Evolutionary conservation across 768 basidiomycete species (phyloP), one percentile per base, ranked within the genome.

Genomic region (Boletus insuetus): DNA sequence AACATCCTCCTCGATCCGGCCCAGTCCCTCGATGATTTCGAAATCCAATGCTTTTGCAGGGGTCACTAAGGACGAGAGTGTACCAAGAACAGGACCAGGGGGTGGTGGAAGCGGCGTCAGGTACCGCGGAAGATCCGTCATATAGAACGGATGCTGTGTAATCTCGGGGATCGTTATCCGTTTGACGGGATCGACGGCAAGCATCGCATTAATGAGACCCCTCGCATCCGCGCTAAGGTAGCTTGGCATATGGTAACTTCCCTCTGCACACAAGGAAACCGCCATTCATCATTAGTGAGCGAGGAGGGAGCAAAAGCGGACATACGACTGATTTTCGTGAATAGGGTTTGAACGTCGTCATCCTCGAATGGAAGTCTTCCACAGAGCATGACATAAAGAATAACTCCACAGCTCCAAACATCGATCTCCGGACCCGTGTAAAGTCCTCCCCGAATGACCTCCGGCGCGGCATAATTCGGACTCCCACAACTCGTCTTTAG

Each of bases 401-500:
- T 98, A n/a, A 99, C 96, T 0, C 97, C 97, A 52, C 91, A 91
- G 62, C 91, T 94, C 97, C 97, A 99, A 12, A 98, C 94, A 60
- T 99, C 97, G 65, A 98, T 97, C 73, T 98, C 97, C 0, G 96
- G 95, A 1, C 97, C 97, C 0, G 94, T 94, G 68, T 99, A 99
- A 9, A 95, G 80, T 29, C 91, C 91, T 6, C 97, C 97, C 17
- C 88, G 83, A 60, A 99, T 97, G 64, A 99, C 96, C 68, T 99
- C 97, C 2, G 97, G 97, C 0, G 97, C 96, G 52, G 97, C 97
- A 64, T 99, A 99, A 71, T 99, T 98, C 1, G 97, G 97, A 69
- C 92, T 94, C 1, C 97, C 96, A 70, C 97, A 99, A 62, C 92
- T 95, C 10, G 97, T 99, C 65, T 94, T 93, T 53, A 99, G 77